A percentile compares a stretch with the other conserved stretches of the same genome.
These are phyloP conservation scores for Globisporangium megalacanthum DNA, from an alignment of 352 stramenopile genomes.

Conservation along the genomic window DNA sequence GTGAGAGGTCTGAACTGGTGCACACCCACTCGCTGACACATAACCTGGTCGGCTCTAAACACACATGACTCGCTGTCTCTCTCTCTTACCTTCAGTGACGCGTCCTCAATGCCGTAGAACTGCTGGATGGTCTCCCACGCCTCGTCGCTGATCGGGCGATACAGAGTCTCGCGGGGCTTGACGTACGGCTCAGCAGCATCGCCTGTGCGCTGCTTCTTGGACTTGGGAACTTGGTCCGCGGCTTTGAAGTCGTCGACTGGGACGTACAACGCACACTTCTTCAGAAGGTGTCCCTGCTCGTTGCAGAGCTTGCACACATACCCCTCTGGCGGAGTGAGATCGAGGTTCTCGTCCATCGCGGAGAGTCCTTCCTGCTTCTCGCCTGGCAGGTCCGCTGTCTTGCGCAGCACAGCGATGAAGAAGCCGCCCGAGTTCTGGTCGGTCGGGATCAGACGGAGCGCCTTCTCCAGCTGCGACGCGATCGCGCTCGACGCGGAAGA, in stretches of 20 bases:
- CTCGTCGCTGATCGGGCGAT: conserved; percentile 56
- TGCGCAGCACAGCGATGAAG: conserved; percentile 96
- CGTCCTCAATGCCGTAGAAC: conserved; percentile 65
- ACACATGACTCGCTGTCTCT: neutral
- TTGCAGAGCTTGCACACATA: conserved; percentile 80
- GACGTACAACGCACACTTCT: conserved; percentile 58
- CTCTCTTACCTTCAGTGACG: conserved; percentile 33
- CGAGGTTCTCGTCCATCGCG: conserved; percentile 36
- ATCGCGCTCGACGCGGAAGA: conserved; percentile 25
- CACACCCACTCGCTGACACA: neutral
- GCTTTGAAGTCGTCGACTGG: conserved; percentile 36
- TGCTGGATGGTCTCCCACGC: conserved; percentile 46
- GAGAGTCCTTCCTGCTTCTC: conserved; percentile 45
- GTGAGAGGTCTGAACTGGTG: neutral
- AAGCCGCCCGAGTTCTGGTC: conserved; percentile 99
- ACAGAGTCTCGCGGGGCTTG: conserved; percentile 64
- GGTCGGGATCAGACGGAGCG: conserved; percentile 94
- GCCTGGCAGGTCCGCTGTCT: conserved; percentile 58
- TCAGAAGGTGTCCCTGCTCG: conserved; percentile 64
- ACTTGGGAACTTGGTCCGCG: conserved; percentile 23
- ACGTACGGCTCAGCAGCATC: conserved; percentile 16
- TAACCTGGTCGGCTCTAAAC: neutral
- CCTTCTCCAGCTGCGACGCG: conserved; percentile 73
- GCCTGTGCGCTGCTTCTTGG: conserved; percentile 47
- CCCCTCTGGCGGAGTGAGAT: conserved; percentile 33